Conservation (phyloP, 148 eudicot genomes). For the Chenopodium quinoa region DNA sequence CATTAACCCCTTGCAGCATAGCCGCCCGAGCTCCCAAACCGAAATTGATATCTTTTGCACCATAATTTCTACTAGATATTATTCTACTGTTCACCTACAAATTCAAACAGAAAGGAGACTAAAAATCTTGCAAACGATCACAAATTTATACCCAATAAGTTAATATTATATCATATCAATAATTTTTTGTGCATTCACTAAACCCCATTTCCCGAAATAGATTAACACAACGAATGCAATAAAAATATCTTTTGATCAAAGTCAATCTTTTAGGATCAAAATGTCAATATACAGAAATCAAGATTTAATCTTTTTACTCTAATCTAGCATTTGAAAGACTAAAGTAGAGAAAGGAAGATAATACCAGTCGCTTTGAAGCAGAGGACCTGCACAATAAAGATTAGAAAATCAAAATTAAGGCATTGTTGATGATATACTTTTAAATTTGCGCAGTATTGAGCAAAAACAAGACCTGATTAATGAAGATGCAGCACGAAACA, state of each 20-base stretch:
- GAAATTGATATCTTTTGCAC: slow-evolving; percentile 80
- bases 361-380: slow-evolving; percentile 66
- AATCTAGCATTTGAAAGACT: neutral
- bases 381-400: slow-evolving; percentile 47
- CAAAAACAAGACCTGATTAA: slow-evolving; percentile 52
- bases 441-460: neutral
- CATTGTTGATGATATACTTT: neutral
- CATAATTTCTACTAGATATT: slow-evolving; percentile 61
- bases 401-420: neutral
- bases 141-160: neutral
- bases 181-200: neutral
- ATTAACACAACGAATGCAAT: neutral
- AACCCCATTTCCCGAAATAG: slow-evolving; percentile 3
- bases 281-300: slow-evolving; percentile 15
- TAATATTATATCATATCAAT: neutral
- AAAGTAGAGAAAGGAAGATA: neutral
- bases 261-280: neutral
- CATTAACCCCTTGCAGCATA: slow-evolving; percentile 87
- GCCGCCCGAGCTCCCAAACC: slow-evolving; percentile 76
- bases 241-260: too few relatives aligned
- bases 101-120: slow-evolving; percentile 13
- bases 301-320: neutral
- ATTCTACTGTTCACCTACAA: slow-evolving; percentile 52
- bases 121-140: neutral
- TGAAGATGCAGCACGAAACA: slow-evolving; percentile 69